Evolutionary conservation across 495 filamentous ascomycete genomes (phyloP).

Genomic region (Aspergillus ellipticus): DNA sequence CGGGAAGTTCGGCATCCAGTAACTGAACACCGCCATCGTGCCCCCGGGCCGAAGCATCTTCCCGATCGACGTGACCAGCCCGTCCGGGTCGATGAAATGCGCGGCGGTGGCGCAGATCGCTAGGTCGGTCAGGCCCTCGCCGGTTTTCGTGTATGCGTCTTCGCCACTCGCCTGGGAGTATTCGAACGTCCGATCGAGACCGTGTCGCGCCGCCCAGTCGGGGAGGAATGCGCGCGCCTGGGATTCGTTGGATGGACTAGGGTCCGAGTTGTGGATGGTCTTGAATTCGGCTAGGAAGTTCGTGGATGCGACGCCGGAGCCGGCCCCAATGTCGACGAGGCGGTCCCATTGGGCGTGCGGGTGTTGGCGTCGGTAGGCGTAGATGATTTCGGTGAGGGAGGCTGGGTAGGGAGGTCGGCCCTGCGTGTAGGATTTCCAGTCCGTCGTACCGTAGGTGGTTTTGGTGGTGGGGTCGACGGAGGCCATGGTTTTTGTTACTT

Average conservation of each 20-base stretch:
- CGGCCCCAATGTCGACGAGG: neutral
- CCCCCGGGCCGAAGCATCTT: neutral
- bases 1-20: neutral
- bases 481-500: neutral
- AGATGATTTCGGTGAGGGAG: neutral
- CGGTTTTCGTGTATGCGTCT: neutral
- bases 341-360: neutral
- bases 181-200: neutral
- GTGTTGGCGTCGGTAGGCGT: neutral
- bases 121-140: neutral
- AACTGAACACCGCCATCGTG: neutral
- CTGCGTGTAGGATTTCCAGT: neutral
- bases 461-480: neutral
- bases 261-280: neutral
- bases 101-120: neutral
- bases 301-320: neutral
- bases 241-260: neutral
- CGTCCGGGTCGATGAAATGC: neutral
- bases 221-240: neutral
- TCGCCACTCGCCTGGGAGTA: neutral
- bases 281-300: neutral
- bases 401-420: neutral
- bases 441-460: conserved; percentile 20
- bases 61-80: neutral
- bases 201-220: neutral